phyloP scores from a whole-genome alignment of 2,329 filamentous ascomycete species.

The Stromatinia cepivora region DNA sequence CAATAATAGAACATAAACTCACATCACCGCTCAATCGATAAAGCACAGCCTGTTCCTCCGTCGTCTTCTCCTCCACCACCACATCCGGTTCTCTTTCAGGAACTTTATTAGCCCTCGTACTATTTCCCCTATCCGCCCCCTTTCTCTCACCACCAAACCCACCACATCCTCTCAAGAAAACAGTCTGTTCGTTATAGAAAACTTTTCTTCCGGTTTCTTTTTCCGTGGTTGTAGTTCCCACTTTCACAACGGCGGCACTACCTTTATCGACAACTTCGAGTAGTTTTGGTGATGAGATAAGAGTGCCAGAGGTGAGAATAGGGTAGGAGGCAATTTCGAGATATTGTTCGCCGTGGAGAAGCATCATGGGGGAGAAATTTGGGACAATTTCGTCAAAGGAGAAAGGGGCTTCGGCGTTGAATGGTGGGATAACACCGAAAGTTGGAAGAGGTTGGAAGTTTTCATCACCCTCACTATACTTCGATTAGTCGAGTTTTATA shows the following conservation, averaged over 20 bases:
- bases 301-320: constrained; percentile 78
- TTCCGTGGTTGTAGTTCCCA: constrained; percentile 78
- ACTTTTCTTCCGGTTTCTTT: constrained; percentile 83
- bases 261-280: constrained; percentile 98
- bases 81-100: constrained; percentile 77
- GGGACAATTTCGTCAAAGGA: constrained; percentile 80
- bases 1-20: constrained; percentile 49
- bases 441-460: constrained; percentile 93
- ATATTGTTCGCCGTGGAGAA: constrained; percentile 97
- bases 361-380: constrained; percentile 98
- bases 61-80: constrained; percentile 82
- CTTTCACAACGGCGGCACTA: constrained; percentile 78
- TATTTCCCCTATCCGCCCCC: constrained; percentile 72
- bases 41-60: constrained; percentile 85
- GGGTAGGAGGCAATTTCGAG: constrained; percentile 92
- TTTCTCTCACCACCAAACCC: constrained; percentile 86
- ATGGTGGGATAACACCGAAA: constrained; percentile 95
- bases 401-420: constrained; percentile 80
- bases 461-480: constrained; percentile 70
- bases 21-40: constrained; percentile 92
- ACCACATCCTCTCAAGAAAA: constrained; percentile 88
- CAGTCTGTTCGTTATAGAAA: constrained; percentile 95
- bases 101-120: constrained; percentile 75
- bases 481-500: constrained; percentile 1
- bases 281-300: constrained; percentile 74